Evolutionary conservation across 305 asterid genomes (phyloP).

Genomic region (Fraxinus velutina): DNA sequence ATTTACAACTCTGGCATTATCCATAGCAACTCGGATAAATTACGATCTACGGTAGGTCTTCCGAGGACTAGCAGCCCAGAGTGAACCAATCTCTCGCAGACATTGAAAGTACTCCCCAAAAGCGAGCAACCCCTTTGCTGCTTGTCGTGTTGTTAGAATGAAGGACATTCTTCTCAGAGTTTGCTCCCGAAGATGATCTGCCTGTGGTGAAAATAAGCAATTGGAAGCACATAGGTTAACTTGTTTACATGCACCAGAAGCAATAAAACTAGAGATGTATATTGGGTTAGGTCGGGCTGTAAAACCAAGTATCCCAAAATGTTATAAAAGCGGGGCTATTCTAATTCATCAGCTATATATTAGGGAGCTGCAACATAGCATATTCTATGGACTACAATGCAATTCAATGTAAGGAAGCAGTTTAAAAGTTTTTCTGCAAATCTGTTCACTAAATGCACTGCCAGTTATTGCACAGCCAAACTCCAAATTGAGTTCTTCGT

Average conservation of each 20-base stretch:
- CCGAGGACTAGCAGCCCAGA: constrained; percentile 74
- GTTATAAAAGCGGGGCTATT: background rate
- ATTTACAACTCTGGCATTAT: constrained; percentile 27
- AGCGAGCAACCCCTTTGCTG: constrained; percentile 80
- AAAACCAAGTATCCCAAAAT: background rate
- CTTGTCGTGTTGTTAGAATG: constrained; percentile 69
- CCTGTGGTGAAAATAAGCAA: constrained; percentile 37
- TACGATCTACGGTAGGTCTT: constrained; percentile 1
- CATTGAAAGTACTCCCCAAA: constrained; percentile 84
- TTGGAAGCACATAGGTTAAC: background rate
- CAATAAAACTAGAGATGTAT: background rate
- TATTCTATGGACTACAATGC: background rate
- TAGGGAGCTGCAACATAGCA: background rate
- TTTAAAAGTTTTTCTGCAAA: background rate
- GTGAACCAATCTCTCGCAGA: constrained; percentile 70
- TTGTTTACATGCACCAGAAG: background rate
- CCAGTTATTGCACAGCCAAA: background rate
- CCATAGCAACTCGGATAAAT: background rate
- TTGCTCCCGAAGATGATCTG: constrained; percentile 87
- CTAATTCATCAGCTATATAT: background rate
- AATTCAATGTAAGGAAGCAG: background rate
- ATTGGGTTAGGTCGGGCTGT: background rate
- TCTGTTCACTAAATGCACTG: background rate
- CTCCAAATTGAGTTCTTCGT: background rate
- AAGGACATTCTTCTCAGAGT: constrained; percentile 76